Evolutionary conservation across 805 yeast species (phyloP).

Genomic region (Myxozyma monticola): DNA sequence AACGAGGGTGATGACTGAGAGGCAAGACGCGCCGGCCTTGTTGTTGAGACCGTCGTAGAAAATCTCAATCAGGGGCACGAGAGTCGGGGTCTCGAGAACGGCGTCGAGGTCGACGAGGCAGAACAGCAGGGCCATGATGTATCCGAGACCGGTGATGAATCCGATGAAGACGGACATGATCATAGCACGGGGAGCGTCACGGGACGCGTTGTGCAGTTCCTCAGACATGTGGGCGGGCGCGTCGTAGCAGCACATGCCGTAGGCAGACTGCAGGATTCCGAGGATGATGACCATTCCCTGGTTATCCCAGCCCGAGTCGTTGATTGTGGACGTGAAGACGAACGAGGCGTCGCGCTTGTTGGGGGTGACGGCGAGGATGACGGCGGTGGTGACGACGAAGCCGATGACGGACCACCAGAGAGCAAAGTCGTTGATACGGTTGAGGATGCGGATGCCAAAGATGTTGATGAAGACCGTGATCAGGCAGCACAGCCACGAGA

Average conservation of each 20-base stretch:
- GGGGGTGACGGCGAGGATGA: constrained; percentile 22
- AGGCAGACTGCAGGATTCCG: constrained; percentile 25
- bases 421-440: constrained; percentile 31
- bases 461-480: constrained; percentile 26
- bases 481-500: constrained; percentile 24
- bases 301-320: constrained; percentile 25
- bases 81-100: constrained; percentile 31
- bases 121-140: constrained; percentile 37
- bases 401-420: constrained; percentile 34
- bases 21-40: constrained; percentile 32
- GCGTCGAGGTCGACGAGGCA: constrained; percentile 37
- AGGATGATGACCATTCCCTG: constrained; percentile 27
- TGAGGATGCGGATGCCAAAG: constrained; percentile 29
- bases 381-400: constrained; percentile 26
- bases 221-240: constrained; percentile 76
- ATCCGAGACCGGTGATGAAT: constrained; percentile 37
- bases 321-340: constrained; percentile 20
- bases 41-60: constrained; percentile 30
- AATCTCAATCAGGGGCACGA: constrained; percentile 33
- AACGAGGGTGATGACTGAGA: constrained; percentile 21
- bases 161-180: constrained; percentile 50
- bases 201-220: constrained; percentile 63
- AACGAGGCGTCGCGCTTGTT: constrained; percentile 24
- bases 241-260: constrained; percentile 71
- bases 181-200: constrained; percentile 68